phyloP scores from a whole-genome alignment of 179 eudicot species.

The Spergularia azorica region DNA sequence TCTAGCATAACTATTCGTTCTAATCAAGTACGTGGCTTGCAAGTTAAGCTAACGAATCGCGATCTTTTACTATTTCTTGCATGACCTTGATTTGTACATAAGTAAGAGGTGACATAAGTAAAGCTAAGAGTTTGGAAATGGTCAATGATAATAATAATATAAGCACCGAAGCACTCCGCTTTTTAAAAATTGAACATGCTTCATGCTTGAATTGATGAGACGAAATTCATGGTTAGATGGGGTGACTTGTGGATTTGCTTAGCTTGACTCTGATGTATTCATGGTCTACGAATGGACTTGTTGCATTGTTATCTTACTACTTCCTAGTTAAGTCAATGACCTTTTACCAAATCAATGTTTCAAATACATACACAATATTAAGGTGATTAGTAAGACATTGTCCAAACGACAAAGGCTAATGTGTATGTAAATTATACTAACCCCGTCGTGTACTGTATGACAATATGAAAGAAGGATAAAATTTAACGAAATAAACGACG shows the following conservation, averaged over 20 bases:
- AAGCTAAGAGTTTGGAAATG: not conserved
- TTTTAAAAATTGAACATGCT: not conserved
- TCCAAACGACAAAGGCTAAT: too few species aligned
- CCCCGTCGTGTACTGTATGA: too few species aligned
- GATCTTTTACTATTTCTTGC: too few species aligned
- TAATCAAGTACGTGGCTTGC: not conserved
- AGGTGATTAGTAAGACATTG: too few species aligned
- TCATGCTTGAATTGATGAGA: not conserved
- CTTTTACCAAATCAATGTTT: too few species aligned
- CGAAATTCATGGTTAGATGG: not conserved
- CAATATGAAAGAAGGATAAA: too few species aligned
- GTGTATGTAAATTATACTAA: too few species aligned
- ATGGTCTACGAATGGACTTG: not conserved
- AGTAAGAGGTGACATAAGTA: not conserved
- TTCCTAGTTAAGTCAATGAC: too few species aligned
- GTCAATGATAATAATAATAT: not conserved
- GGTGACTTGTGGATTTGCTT: not conserved
- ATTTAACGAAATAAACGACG: too few species aligned
- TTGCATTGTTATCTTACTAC: not conserved
- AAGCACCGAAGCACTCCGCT: not conserved
- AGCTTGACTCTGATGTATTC: not conserved
- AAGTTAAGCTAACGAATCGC: not conserved
- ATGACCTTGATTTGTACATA: not conserved
- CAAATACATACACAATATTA: too few species aligned
- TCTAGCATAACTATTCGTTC: not conserved